phyloP scores from a whole-genome alignment of 148 eudicot species.

The Persicaria tinctoria region DNA sequence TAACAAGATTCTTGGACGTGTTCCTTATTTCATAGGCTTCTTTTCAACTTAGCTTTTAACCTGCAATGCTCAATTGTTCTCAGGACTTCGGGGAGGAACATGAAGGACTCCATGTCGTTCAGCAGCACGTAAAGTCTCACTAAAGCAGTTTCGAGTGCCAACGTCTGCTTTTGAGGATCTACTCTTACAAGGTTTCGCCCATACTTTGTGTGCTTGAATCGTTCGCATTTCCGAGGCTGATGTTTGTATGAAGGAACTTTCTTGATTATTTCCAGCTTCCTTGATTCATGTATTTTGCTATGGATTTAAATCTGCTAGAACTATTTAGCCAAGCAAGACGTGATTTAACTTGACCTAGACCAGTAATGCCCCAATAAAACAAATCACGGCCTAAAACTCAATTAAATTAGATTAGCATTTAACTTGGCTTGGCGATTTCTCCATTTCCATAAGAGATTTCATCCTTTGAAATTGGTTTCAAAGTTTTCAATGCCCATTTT shows the following conservation, averaged over 20 bases:
- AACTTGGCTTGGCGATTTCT: too few species aligned
- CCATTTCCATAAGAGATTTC: too few species aligned
- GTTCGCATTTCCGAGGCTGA: not conserved
- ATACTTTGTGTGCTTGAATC: not conserved
- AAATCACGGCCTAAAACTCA: too few species aligned
- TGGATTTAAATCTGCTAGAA: not conserved
- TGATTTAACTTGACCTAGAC: too few species aligned
- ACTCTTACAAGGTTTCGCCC: not conserved
- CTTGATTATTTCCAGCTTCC: not conserved
- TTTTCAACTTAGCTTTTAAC: not conserved
- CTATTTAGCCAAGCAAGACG: too few species aligned
- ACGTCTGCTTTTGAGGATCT: not conserved
- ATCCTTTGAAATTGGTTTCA: too few species aligned
- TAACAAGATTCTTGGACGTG: not conserved
- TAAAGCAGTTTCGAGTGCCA: not conserved
- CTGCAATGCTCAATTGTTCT: not conserved
- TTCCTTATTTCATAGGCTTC: not conserved
- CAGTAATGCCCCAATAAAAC: too few species aligned
- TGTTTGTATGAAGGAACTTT: not conserved
- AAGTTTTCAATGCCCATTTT: too few species aligned
- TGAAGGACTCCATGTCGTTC: conserved; percentile 23
- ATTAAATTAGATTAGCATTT: too few species aligned
- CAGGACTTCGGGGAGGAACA: conserved; percentile 27
- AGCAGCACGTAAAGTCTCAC: conserved; percentile 22
- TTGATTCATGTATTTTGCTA: not conserved